Conservation (phyloP, 495 filamentous ascomycete genomes). For the Endocarpon pusillum region DNA sequence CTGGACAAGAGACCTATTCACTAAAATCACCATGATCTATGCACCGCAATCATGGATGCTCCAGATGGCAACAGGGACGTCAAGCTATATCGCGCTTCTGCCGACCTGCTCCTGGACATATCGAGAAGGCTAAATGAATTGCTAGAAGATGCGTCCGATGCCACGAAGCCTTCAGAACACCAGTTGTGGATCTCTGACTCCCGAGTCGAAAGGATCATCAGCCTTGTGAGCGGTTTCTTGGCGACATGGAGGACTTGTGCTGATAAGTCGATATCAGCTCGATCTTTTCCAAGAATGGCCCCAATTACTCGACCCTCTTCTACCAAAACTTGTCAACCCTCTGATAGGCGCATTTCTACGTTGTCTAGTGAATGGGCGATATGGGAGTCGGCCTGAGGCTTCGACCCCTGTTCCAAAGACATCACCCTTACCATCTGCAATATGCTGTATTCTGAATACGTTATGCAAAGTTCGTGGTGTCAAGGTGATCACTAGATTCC, state of each 20-base stretch:
- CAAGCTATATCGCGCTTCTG: slow-evolving; percentile 53
- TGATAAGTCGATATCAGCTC: no score
- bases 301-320: slow-evolving; percentile 81
- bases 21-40: no score
- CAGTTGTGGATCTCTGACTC: slow-evolving; percentile 11
- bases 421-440: slow-evolving; percentile 46
- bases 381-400: slow-evolving; percentile 22
- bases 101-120: slow-evolving; percentile 50
- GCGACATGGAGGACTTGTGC: no score
- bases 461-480: slow-evolving; percentile 89
- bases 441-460: slow-evolving; percentile 66
- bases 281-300: slow-evolving; percentile 93
- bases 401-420: slow-evolving; percentile 16
- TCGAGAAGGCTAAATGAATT: slow-evolving; percentile 31
- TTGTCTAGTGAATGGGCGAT: slow-evolving; percentile 36
- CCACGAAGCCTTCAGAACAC: slow-evolving; percentile 25
- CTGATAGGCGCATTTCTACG: slow-evolving; percentile 60
- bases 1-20: no score
- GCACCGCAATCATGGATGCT: slow-evolving; percentile 33
- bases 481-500: slow-evolving; percentile 78
- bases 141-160: no score
- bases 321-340: slow-evolving; percentile 53
- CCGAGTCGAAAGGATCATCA: slow-evolving; percentile 27
- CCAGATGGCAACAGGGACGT: slow-evolving; percentile 49
- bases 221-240: slow-evolving; percentile 30